phyloP scores from a whole-genome alignment of 2,329 filamentous ascomycete species.

The Trichophyton mentagrophytes region DNA sequence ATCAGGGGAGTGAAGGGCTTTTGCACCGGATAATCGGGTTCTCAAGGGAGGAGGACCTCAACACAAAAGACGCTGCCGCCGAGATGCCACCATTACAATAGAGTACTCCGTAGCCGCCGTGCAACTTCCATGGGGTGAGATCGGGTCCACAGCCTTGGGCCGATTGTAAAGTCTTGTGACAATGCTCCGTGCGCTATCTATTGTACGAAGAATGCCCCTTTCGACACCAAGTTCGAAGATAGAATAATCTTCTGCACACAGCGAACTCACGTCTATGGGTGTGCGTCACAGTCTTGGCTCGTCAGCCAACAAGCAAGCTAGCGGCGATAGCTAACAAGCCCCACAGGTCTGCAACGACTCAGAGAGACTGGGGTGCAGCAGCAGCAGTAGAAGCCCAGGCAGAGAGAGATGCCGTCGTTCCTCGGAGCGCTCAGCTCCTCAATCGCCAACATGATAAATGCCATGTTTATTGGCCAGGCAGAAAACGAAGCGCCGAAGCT shows the following conservation, averaged over 20 bases:
- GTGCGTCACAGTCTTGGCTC: background rate
- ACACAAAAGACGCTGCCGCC: background rate
- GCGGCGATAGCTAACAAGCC: background rate
- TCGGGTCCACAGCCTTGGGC: background rate
- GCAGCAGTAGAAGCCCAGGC: background rate
- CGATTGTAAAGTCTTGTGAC: background rate
- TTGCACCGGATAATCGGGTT: slow-evolving; percentile 1
- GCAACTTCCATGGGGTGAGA: background rate
- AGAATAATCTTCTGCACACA: background rate
- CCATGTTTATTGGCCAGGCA: background rate
- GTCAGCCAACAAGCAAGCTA: background rate
- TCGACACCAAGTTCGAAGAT: background rate
- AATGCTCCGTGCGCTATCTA: background rate
- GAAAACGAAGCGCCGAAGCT: background rate
- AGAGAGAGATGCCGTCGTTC: background rate
- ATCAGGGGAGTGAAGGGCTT: background rate
- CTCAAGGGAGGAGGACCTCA: background rate
- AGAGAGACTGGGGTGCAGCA: background rate
- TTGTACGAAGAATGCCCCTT: background rate
- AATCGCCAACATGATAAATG: background rate
- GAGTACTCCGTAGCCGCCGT: background rate
- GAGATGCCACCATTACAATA: background rate
- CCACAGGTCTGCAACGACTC: background rate
- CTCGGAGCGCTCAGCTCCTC: background rate
- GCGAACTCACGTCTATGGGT: background rate